A percentile compares a stretch with the other conserved stretches of the same genome.
Conservation (phyloP, 2,329 filamentous ascomycete species). For the Beauveria pseudobassiana region DNA sequence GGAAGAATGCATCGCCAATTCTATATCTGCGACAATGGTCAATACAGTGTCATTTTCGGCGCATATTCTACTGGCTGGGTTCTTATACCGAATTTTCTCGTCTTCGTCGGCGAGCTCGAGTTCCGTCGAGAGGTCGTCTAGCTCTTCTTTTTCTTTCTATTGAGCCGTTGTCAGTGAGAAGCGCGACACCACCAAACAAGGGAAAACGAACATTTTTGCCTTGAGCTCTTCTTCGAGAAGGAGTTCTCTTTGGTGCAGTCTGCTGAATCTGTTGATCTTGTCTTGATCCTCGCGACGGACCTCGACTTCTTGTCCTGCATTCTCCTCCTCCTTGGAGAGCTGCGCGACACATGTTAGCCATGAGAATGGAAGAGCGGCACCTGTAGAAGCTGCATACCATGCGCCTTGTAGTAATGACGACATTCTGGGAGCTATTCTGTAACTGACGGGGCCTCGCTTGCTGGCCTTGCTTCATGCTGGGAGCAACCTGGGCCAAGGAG, state of each 20-base stretch:
- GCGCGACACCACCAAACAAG: not conserved
- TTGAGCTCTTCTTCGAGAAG: slow-evolving; percentile 73
- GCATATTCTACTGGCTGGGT: not conserved
- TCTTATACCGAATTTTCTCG: slow-evolving; percentile 75
- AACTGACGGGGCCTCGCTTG: not conserved
- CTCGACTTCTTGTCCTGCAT: slow-evolving; percentile 74
- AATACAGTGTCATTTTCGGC: not conserved
- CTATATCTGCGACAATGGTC: slow-evolving; percentile 63
- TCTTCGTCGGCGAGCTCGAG: slow-evolving; percentile 94
- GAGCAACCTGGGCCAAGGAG: not conserved
- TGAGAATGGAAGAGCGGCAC: not conserved
- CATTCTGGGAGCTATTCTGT: slow-evolving; percentile 19
- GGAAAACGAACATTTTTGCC: slow-evolving; percentile 50
- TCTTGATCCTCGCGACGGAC: slow-evolving; percentile 96
- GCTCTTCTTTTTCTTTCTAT: slow-evolving; percentile 96
- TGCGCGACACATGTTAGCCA: slow-evolving; percentile 30
- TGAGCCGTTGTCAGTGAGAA: slow-evolving; percentile 17
- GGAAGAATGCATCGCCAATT: slow-evolving; percentile 92
- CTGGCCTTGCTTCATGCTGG: not conserved
- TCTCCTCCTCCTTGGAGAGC: slow-evolving; percentile 93
- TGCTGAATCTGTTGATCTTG: slow-evolving; percentile 97
- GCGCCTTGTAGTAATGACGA: slow-evolving; percentile 48
- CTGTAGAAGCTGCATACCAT: slow-evolving; percentile 39
- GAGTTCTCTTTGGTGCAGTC: slow-evolving; percentile 80
- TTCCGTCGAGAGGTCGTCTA: slow-evolving; percentile 86